Evolutionary conservation across 768 basidiomycete genomes (phyloP).

Genomic region (Serendipita vermifera): DNA sequence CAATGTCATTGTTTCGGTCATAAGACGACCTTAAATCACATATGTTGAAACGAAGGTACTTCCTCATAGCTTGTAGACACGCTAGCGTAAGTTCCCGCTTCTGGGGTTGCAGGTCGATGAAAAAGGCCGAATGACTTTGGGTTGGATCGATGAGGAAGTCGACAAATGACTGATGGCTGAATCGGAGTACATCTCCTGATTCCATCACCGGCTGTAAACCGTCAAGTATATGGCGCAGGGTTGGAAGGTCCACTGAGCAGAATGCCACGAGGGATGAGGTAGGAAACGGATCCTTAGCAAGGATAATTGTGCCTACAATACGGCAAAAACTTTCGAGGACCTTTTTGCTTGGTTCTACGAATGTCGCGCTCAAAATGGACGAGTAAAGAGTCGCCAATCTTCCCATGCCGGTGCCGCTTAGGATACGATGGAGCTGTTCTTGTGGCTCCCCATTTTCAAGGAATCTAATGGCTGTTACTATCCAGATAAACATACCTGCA

Average conservation of each 20-base stretch:
- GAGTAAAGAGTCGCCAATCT: background rate
- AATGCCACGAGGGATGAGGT: background rate
- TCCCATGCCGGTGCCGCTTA: background rate
- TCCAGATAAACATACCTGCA: background rate
- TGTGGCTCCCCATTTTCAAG: background rate
- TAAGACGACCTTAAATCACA: background rate
- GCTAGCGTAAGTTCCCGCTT: background rate
- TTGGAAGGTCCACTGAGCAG: background rate
- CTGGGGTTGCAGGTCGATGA: too few species aligned
- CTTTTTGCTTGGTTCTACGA: background rate
- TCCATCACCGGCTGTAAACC: background rate
- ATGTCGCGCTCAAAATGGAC: background rate
- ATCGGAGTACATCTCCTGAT: background rate
- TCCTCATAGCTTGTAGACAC: background rate
- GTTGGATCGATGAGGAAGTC: background rate
- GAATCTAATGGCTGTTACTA: background rate
- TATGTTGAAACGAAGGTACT: background rate
- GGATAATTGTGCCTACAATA: background rate
- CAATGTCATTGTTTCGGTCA: background rate
- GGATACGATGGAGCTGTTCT: background rate
- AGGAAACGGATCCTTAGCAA: background rate
- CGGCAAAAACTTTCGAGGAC: background rate
- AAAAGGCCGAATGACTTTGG: background rate
- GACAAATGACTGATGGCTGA: conserved; percentile 2
- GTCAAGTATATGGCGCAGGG: background rate